A percentile compares a stretch with the other conserved stretches of the same genome.
These are phyloP conservation scores for Neofusicoccum umdonicola DNA, from an alignment of 2,329 filamentous ascomycete species.

Conservation along the genomic window DNA sequence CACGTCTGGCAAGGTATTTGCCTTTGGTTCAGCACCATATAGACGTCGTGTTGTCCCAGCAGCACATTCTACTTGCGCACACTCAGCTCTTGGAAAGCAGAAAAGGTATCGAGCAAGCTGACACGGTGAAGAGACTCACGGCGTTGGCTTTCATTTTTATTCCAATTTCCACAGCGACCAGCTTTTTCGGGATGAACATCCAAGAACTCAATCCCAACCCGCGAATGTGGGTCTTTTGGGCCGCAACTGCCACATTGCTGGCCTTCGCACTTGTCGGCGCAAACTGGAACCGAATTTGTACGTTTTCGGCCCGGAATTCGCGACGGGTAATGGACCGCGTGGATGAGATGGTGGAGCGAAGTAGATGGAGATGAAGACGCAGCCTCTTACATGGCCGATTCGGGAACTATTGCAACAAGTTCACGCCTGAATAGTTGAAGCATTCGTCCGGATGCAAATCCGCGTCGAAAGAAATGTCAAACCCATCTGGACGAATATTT, in stretches of 20 bases:
- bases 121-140: conserved; percentile 23
- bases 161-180: conserved; percentile 22
- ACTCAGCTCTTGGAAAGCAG: conserved; percentile 17
- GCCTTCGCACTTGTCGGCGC: not conserved
- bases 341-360: not conserved
- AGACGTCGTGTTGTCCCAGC: not conserved
- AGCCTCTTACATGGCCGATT: no score
- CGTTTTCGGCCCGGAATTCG: not conserved
- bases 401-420: no score
- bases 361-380: not conserved
- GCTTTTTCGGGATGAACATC: conserved; percentile 26
- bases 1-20: not conserved
- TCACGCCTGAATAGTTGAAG: no score
- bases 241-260: not conserved
- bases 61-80: not conserved
- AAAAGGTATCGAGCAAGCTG: conserved; percentile 22
- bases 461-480: no score
- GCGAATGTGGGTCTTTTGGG: not conserved
- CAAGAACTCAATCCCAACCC: conserved; percentile 17
- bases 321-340: not conserved
- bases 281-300: not conserved
- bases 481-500: no score
- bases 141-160: conserved; percentile 27
- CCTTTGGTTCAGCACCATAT: not conserved
- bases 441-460: no score